Base-by-base conservation (phyloP, 805 yeast genomes). In the Sugiyamaella marilandica region DNA sequence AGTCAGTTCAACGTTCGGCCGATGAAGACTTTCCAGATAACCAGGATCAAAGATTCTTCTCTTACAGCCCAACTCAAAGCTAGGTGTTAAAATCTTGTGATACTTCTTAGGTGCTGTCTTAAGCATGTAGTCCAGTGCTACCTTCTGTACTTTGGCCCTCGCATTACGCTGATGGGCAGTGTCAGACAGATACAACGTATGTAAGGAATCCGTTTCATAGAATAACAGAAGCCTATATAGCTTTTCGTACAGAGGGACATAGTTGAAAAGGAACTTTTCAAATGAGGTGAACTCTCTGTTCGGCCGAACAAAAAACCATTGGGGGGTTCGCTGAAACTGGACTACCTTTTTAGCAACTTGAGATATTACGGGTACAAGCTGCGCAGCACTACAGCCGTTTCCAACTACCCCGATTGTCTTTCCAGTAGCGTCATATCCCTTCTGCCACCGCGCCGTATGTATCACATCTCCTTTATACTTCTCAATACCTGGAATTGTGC, bases 381-480 rank as follows among this genome's bases (percentile, higher is more conserved):
- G 61, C 10, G 53, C 57, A 16, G 59, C 61, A 14, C 50, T 41
- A 36, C 61, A 58, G 8, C 61, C 61, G 44, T 58, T 58, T 2
- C 61, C 61, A 10, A 58, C 50, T 2, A 58, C 61, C 14, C 50
- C 60, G 10, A 58, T 55, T 13, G 45, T 50, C 47, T 57, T 68
- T 33, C 57, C 63, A n/a, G 44, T 53, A 45, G 59, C 48, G 14
- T 59, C 62, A 18, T 53, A 51, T 3, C 59, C 58, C 3, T 57
- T 59, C 31, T 69, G 62, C 69, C 71, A 70, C 13, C 55, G 54
- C 10, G 70, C 64, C 11, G 65, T 62, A 52, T 70, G 74, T n/a
- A 67, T 35, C 8, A 62, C 50, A 10, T 55, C 48, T 10, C 73
- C 72, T 34, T 62, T 52, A 36, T 66, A 70, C 21, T 52, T 53